A percentile compares a stretch with the other conserved stretches of the same genome.
Conservation (phyloP, 805 yeast species). For the Yarrowia osloensis region DNA sequence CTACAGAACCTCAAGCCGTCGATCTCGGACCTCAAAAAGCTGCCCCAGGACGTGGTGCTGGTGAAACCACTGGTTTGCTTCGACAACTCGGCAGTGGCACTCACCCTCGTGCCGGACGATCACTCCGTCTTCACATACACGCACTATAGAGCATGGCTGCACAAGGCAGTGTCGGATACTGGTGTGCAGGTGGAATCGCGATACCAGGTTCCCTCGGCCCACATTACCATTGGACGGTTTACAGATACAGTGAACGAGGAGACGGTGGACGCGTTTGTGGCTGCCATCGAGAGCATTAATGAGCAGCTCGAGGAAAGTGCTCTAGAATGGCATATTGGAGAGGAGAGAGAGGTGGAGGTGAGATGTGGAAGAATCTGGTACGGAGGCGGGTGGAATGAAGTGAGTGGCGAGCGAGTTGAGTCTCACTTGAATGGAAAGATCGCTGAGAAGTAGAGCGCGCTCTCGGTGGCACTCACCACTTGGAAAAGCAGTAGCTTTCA, state of each 20-base stretch:
- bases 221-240: constrained; percentile 26
- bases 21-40: neutral
- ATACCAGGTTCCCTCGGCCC: constrained; percentile 20
- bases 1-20: neutral
- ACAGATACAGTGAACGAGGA: constrained; percentile 3
- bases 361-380: constrained; percentile 32
- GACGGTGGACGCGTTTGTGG: constrained; percentile 6
- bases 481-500: too few relatives aligned
- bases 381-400: constrained; percentile 31
- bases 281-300: neutral
- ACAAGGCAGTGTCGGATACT: neutral
- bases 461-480: too few relatives aligned
- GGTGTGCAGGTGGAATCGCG: constrained; percentile 14
- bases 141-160: constrained; percentile 22
- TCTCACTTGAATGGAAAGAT: neutral
- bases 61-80: constrained; percentile 29
- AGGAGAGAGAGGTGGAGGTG: constrained; percentile 27
- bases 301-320: neutral
- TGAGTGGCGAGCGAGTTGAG: neutral
- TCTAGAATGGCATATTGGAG: constrained; percentile 26
- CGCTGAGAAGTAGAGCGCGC: neutral
- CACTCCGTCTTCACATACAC: constrained; percentile 9
- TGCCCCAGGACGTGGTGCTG: constrained; percentile 8
- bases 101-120: constrained; percentile 23
- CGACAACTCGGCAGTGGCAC: constrained; percentile 29